Percentiles rank a stretch among this genome's conserved stretches.
phyloP scores from a whole-genome alignment of 352 stramenopile genomes.

The Bremia lactucae region DNA sequence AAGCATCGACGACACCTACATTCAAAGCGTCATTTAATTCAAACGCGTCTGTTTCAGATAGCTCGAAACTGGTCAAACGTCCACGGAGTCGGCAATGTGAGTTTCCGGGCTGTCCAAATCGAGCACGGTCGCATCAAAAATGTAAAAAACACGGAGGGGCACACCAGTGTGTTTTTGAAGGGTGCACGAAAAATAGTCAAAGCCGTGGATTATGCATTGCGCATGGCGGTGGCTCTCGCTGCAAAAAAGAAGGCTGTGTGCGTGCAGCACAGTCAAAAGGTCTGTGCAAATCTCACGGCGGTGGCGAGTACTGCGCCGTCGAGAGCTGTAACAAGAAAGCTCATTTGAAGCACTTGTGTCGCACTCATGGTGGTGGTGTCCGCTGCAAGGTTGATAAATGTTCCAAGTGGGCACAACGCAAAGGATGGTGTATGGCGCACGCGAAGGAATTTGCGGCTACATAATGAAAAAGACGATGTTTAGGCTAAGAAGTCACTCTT shows the following conservation, averaged over 20 bases:
- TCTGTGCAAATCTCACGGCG: slow-evolving; percentile 78
- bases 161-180: slow-evolving; percentile 74
- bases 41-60: slow-evolving; percentile 1
- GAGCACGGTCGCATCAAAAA: slow-evolving; percentile 74
- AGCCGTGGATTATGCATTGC: slow-evolving; percentile 78
- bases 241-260: slow-evolving; percentile 68
- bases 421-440: slow-evolving; percentile 84
- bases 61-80: slow-evolving; percentile 18
- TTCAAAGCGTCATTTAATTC: no score
- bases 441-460: slow-evolving; percentile 62
- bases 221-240: slow-evolving; percentile 71
- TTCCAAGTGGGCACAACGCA: slow-evolving; percentile 79
- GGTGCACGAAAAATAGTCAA: slow-evolving; percentile 83
- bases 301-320: slow-evolving; percentile 71
- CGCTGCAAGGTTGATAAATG: slow-evolving; percentile 74
- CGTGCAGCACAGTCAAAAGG: slow-evolving; percentile 78
- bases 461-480: slow-evolving; percentile 16
- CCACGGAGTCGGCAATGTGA: slow-evolving; percentile 56
- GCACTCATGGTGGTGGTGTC: slow-evolving; percentile 77
- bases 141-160: slow-evolving; percentile 86
- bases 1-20: slow-evolving; percentile 5
- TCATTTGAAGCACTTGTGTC: slow-evolving; percentile 78
- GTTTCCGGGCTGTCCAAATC: slow-evolving; percentile 62
- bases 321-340: slow-evolving; percentile 79
- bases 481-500: no score